Percentiles rank a stretch among this genome's conserved stretches.
These are phyloP conservation scores for Rosa rugosa DNA, from an alignment of 306 rosid genomes.

Conservation along the genomic window DNA sequence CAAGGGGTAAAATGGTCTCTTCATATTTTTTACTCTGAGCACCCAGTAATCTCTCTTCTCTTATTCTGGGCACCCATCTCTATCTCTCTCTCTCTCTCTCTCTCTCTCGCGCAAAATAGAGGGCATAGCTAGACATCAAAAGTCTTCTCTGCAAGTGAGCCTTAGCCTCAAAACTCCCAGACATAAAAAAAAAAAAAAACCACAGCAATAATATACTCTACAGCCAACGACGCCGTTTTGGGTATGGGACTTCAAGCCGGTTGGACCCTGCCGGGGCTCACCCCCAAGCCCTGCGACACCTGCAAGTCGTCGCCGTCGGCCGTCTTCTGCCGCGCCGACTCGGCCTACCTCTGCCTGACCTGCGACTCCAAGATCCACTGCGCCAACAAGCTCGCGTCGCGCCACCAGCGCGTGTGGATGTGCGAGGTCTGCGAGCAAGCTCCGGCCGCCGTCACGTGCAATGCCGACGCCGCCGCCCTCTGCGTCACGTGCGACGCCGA, in stretches of 20 bases:
- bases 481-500: slow-evolving; percentile 90
- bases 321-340: slow-evolving; percentile 66
- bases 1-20: too few species aligned
- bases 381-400: slow-evolving; percentile 53
- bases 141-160: not conserved
- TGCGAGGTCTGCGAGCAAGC: slow-evolving; percentile 97
- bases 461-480: slow-evolving; percentile 93
- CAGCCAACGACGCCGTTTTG: not conserved
- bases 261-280: slow-evolving; percentile 42
- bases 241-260: slow-evolving; percentile 53
- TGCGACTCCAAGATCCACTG: slow-evolving; percentile 79
- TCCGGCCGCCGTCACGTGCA: slow-evolving; percentile 88
- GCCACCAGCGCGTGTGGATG: slow-evolving; percentile 92
- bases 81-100: too few species aligned
- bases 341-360: slow-evolving; percentile 71
- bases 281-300: slow-evolving; percentile 69
- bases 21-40: too few species aligned
- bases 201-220: not conserved
- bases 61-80: too few species aligned
- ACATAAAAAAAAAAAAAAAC: not conserved
- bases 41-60: too few species aligned
- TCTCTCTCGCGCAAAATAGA: too few species aligned
- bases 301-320: slow-evolving; percentile 62
- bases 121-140: slow-evolving; percentile 18
- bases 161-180: not conserved